Base-by-base conservation (phyloP, 306 rosid species). In the Begonia masoniana region DNA sequence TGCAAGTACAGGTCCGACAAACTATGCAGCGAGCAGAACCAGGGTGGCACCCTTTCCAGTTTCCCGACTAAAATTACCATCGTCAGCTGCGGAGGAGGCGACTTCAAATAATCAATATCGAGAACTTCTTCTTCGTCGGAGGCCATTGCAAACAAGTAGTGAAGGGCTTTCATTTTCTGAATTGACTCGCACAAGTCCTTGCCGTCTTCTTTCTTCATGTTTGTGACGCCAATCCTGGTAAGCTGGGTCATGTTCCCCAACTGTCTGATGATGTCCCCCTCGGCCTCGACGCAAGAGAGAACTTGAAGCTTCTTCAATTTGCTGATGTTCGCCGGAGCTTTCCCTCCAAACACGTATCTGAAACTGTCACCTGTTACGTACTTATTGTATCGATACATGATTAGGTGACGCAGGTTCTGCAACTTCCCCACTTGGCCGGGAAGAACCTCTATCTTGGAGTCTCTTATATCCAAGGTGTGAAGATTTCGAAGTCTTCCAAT, bases 401-500 rank as follows among this genome's bases (percentile, higher is more conserved):
- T 9, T 6, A 52, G 41, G 45, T 58, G 53, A 12, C 59, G 49
- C 3, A 58, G 19, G 16, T 43, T 50, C 6, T 2, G 6, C 54
- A 65, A 51, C 47, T 52, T 58, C 17, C 59, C 5, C 23, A 57
- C 36, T 4, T 19, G 59, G 31, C 15, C 11, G 1, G 60, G 67
- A 54, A 62, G 67, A 43, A 17, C n/a, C 39, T 21, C 15, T 2
- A 65, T 58, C 39, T 50, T 6, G 13, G 48, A 57, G 10, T 41
- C 0, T 3, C 9, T 16, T 13, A 65, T 13, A 55, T 67, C 24
- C 46, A 68, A 15, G 15, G 59, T 68, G 41, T 12, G 63, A 17
- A 68, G 62, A 50, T 68, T 62, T 13, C 13, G 21, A 17, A 68
- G 59, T 15, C 12, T 43, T 43, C 73, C 63, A 13, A 68, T 68